phyloP scores from a whole-genome alignment of 2,329 filamentous ascomycete genomes.

The Pseudogymnoascus sp. region DNA sequence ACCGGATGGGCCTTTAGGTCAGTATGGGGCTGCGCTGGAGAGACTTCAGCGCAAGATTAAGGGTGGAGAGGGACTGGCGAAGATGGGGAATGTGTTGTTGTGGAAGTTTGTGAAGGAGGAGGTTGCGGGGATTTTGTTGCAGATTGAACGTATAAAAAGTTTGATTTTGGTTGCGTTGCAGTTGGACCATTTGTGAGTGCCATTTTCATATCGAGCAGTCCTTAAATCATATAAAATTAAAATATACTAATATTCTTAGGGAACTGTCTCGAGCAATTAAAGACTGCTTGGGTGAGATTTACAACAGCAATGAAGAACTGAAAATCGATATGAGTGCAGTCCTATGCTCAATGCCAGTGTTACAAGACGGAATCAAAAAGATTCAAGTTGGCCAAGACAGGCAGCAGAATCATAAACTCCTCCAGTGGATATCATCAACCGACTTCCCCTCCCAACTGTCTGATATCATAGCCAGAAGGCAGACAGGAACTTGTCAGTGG shows the following conservation, averaged over 20 bases:
- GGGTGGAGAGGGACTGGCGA: not conserved
- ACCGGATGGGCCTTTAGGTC: not conserved
- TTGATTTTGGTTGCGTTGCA: not conserved
- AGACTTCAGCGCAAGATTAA: not conserved
- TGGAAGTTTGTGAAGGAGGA: not conserved
- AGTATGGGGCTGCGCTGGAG: not conserved
- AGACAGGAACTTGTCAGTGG: conserved; percentile 27
- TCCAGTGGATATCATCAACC: conserved; percentile 35
- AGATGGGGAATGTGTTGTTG: not conserved
- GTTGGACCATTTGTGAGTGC: not conserved
- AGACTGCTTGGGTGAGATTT: not conserved
- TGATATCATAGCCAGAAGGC: conserved; percentile 33
- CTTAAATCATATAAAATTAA: not conserved
- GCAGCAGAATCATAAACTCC: not conserved
- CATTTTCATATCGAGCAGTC: not conserved
- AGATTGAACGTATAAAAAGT: not conserved
- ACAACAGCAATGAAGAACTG: not conserved
- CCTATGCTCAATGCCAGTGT: not conserved
- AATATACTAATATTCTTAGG: not conserved
- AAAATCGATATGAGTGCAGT: not conserved
- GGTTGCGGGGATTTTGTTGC: not conserved
- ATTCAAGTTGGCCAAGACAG: not conserved
- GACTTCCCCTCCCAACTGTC: conserved; percentile 36
- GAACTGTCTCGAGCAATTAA: not conserved
- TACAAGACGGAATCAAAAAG: not conserved